A percentile compares a stretch with the other conserved stretches of the same genome.
Evolutionary conservation across 139 green algal genomes (phyloP).

Genomic region (Chlorella sp.): DNA sequence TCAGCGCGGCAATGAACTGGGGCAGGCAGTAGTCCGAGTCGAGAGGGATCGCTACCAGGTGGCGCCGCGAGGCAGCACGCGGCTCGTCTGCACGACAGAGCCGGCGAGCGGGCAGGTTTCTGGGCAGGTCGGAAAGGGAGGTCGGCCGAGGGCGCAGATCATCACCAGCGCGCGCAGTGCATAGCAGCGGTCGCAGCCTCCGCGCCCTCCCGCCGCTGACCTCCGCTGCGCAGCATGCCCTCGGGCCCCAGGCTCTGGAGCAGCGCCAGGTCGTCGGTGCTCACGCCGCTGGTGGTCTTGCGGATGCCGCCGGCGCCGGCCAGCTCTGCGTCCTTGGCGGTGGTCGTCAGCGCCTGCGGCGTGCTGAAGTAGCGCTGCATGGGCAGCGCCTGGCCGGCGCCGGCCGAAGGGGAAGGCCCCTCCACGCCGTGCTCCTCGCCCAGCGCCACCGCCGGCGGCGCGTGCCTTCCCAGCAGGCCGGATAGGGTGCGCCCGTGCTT

Average conservation of each 20-base stretch:
- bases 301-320: not conserved
- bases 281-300: slow-evolving; percentile 32
- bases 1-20: slow-evolving; percentile 15
- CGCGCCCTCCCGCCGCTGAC: not conserved
- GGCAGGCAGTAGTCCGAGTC: slow-evolving; percentile 32
- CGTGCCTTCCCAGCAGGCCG: slow-evolving; percentile 30
- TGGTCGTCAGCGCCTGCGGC: not conserved
- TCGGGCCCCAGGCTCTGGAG: slow-evolving; percentile 27
- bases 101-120: not conserved
- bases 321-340: not conserved
- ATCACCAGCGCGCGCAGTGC: not conserved
- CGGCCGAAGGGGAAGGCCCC: not conserved
- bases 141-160: not conserved
- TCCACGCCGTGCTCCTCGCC: slow-evolving; percentile 14
- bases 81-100: slow-evolving; percentile 5
- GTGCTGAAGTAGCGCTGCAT: slow-evolving; percentile 34
- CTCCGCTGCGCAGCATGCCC: not conserved
- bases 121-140: no score
- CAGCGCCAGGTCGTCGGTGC: slow-evolving; percentile 40
- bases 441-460: not conserved
- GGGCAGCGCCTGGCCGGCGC: no score
- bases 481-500: slow-evolving; percentile 39
- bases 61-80: slow-evolving; percentile 8
- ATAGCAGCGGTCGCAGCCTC: not conserved
- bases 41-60: slow-evolving; percentile 41